A percentile compares a stretch with the other conserved stretches of the same genome.
Conservation (phyloP, 2,329 filamentous ascomycete genomes). For the Cytospora leucostoma region DNA sequence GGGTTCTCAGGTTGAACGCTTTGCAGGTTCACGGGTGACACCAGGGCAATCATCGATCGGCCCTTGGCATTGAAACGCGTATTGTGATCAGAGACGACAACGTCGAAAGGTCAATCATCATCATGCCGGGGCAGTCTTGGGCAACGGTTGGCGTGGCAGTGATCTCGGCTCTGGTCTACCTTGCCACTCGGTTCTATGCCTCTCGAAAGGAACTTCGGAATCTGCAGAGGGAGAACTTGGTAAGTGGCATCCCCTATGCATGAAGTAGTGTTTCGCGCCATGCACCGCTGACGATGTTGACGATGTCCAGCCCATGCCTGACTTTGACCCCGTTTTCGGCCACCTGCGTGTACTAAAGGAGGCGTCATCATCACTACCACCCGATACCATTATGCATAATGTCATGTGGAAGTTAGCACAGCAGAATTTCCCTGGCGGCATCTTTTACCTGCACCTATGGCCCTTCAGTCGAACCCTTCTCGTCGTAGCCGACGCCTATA, state of each 20-base stretch:
- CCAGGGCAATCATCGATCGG: too few species aligned
- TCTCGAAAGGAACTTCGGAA: background rate
- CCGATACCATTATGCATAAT: conserved; percentile 28
- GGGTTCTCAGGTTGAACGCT: too few species aligned
- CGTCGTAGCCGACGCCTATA: conserved; percentile 26
- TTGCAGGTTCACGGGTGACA: too few species aligned
- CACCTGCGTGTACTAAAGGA: conserved; percentile 29
- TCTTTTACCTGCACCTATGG: conserved; percentile 32
- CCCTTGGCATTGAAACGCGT: too few species aligned
- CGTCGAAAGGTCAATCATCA: too few species aligned
- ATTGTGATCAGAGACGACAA: too few species aligned
- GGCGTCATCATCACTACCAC: conserved; percentile 22
- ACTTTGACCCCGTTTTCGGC: conserved; percentile 28
- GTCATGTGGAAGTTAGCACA: conserved; percentile 29
- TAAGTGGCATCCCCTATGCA: background rate
- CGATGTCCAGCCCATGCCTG: conserved; percentile 1
- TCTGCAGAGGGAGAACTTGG: background rate
- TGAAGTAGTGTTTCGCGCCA: background rate
- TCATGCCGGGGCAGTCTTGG: too few species aligned
- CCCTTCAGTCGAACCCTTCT: conserved; percentile 30
- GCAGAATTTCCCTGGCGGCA: conserved; percentile 25
- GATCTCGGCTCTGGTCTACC: background rate
- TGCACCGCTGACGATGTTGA: background rate
- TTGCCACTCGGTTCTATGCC: conserved; percentile 2
- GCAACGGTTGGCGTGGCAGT: background rate